phyloP scores from a whole-genome alignment of 2,329 filamentous ascomycete species.

The Fusarium aywerte region DNA sequence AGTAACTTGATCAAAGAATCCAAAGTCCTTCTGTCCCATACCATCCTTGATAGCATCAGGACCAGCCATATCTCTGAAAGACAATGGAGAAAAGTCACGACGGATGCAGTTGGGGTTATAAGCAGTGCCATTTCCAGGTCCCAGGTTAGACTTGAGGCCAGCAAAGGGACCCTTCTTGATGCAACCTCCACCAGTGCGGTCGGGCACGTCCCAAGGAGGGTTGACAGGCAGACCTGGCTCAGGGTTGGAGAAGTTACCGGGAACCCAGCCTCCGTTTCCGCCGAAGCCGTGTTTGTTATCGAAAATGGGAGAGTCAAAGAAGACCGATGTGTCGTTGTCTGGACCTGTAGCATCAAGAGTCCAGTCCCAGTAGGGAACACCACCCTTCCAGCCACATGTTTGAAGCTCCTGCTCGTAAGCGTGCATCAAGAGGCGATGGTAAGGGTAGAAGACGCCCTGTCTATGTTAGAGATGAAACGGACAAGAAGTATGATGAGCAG shows the following conservation, averaged over 20 bases:
- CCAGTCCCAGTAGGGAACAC: constrained; percentile 43
- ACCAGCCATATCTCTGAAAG: constrained; percentile 25
- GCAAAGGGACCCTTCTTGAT: constrained; percentile 43
- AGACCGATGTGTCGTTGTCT: constrained; percentile 27
- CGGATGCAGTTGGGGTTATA: constrained; percentile 27
- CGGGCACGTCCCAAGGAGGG: constrained; percentile 30
- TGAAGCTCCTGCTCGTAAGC: constrained; percentile 43
- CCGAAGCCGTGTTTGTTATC: constrained; percentile 42
- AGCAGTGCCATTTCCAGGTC: constrained; percentile 9
- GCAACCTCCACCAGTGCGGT: constrained; percentile 41
- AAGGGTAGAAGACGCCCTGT: constrained; percentile 32
- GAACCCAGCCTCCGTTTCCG: constrained; percentile 27
- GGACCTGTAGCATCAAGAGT: constrained; percentile 25
- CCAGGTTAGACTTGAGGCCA: constrained; percentile 20
- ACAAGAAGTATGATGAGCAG: accelerated
- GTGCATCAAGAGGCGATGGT: constrained; percentile 25
- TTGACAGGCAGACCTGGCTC: constrained; percentile 28
- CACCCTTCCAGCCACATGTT: constrained; percentile 40
- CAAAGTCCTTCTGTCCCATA: constrained; percentile 41
- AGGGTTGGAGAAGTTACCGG: constrained; percentile 26
- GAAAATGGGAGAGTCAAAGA: constrained; percentile 47
- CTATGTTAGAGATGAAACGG: not conserved
- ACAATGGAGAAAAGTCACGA: constrained; percentile 28
- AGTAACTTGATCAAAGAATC: constrained; percentile 34
- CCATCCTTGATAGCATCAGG: constrained; percentile 26